Evolutionary conservation across 768 basidiomycete species (phyloP), one percentile per base, ranked within the genome.

Genomic region (Daedaleopsis sinensis): DNA sequence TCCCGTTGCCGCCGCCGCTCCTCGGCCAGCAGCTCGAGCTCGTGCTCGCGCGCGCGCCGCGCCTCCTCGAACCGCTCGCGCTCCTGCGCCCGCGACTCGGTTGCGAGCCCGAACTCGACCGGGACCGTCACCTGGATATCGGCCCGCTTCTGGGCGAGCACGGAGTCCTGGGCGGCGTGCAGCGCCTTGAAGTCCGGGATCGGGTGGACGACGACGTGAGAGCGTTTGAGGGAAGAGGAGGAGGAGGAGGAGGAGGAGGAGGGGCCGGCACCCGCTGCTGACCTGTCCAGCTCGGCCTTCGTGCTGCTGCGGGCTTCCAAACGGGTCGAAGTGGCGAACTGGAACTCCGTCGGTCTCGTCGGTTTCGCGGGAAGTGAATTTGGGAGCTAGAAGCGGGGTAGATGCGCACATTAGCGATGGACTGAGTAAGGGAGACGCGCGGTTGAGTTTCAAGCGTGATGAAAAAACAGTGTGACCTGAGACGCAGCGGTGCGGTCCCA

Each of bases 21-120:
- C 68, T 86, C 86, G 66, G 73, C 74, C 59, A 73, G 72, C 55
- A 71, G 72, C 71, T 83, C 77, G 54, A 79, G 71, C 67, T 85
- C 85, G 66, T 73, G 72, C 70, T 89, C 86, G 61, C 84, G 85
- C 68, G 79, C 83, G 62, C 78, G 77, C 32, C 89, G 68, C 71
- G 73, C 77, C 63, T 79, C 80, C 50, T 91, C 87, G 71, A 87
- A 91, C 76, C 78, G 78, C 68, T 80, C 84, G 52, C 89, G 81
- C 69, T 90, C 87, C 65, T 77, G 79, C 61, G 83, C 80, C 38
- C 90, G 81, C 16, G 70, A 72, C 38, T 85, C 84, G 7, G 88
- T 90, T 58, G 71, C 76, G 61, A 89, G 77, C 56, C 73, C 67
- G 43, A 84, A 76, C 11, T 82, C 74, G 12, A 73, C 68, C 12